phyloP scores from a whole-genome alignment of 108 stramenopile species.

The Cyclotella cryptica region DNA sequence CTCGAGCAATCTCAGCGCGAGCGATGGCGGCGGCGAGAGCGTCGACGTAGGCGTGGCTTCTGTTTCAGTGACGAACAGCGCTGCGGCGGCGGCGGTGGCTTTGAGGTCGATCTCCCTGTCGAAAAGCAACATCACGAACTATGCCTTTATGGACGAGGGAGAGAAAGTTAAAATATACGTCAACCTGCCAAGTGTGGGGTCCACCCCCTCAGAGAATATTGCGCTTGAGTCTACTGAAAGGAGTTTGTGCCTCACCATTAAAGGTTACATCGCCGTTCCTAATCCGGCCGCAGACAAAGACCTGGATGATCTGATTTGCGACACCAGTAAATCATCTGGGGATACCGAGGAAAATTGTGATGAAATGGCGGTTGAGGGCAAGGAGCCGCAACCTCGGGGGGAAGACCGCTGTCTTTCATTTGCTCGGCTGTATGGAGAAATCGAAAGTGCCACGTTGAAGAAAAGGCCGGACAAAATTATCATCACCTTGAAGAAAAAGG shows the following conservation, averaged over 20 bases:
- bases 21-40: not conserved
- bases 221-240: slow-evolving; percentile 61
- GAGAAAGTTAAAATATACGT: slow-evolving; percentile 80
- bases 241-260: slow-evolving; percentile 66
- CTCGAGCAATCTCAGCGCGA: slow-evolving; percentile 3
- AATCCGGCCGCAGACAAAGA: not conserved
- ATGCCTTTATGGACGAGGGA: slow-evolving; percentile 81
- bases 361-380: slow-evolving; percentile 11
- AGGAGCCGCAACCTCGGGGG: slow-evolving; percentile 20
- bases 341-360: slow-evolving; percentile 2
- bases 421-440: slow-evolving; percentile 67
- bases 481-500: slow-evolving; percentile 71
- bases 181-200: slow-evolving; percentile 67
- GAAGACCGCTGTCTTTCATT: slow-evolving; percentile 64
- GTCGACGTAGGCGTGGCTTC: not conserved
- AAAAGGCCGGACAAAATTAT: slow-evolving; percentile 72
- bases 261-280: slow-evolving; percentile 50
- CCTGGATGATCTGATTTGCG: slow-evolving; percentile 6
- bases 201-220: slow-evolving; percentile 56
- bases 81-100: slow-evolving; percentile 10
- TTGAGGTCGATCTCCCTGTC: slow-evolving; percentile 36
- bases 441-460: slow-evolving; percentile 64
- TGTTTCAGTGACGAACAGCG: not conserved
- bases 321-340: slow-evolving; percentile 16
- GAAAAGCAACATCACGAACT: slow-evolving; percentile 86